Evolutionary conservation across 2,329 filamentous ascomycete species (phyloP).

Genomic region (Zymoseptoria crescenta): DNA sequence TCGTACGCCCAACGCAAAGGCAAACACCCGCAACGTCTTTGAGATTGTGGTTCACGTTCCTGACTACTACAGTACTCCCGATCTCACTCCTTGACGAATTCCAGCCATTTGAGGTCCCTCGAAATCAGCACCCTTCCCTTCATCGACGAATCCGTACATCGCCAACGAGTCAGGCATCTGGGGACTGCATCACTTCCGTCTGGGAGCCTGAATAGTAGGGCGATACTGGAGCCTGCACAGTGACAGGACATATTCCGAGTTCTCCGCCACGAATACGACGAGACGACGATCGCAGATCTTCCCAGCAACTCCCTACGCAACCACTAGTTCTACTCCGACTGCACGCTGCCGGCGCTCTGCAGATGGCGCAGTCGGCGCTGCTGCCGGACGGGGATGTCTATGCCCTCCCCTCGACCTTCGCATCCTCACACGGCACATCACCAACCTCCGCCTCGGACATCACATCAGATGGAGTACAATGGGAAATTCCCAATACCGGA

Average conservation of each 20-base stretch:
- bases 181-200: background rate
- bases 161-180: background rate
- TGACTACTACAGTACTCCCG: background rate
- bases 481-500: conserved; percentile 1
- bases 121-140: background rate
- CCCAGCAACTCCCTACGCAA: background rate
- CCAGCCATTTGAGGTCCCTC: background rate
- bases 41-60: background rate
- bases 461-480: background rate
- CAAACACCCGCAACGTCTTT: background rate
- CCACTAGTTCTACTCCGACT: background rate
- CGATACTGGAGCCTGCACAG: background rate
- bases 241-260: background rate
- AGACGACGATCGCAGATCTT: background rate
- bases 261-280: background rate
- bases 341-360: background rate
- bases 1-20: background rate
- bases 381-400: conserved; percentile 9
- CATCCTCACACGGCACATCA: conserved; percentile 11
- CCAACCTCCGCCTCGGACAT: conserved; percentile 8
- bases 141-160: background rate
- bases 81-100: background rate
- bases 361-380: conserved; percentile 22
- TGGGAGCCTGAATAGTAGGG: background rate
- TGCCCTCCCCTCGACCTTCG: conserved; percentile 8